Conservation (phyloP, 2,329 filamentous ascomycete genomes). For the Elsinoe arachidis region DNA sequence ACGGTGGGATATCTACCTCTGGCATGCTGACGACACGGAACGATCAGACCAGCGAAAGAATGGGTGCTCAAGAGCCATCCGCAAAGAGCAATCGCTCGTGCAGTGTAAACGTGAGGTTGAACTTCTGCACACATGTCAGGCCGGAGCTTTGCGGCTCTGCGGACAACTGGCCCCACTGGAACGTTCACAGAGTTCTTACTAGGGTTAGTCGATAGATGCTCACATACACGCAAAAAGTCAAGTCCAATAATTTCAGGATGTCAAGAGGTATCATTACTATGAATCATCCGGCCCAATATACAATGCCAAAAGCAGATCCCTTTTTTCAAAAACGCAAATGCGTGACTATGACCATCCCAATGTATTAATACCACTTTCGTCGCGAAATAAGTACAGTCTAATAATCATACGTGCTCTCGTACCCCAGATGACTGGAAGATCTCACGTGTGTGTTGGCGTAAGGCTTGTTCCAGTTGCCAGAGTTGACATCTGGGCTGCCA, state of each 20-base stretch:
- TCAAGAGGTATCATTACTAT: constrained; percentile 10
- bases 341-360: constrained; percentile 1
- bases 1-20: not conserved
- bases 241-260: not conserved
- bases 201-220: too few species aligned
- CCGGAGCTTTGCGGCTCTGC: not conserved
- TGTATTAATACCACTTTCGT: not conserved
- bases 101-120: not conserved
- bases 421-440: not conserved
- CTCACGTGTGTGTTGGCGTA: constrained; percentile 1
- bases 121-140: not conserved
- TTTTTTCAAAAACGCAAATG: not conserved
- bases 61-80: not conserved
- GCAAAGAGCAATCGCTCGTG: not conserved
- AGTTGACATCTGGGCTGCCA: constrained; percentile 4
- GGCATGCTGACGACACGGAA: not conserved
- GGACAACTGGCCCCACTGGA: not conserved
- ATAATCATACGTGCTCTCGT: constrained; percentile 10
- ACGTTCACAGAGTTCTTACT: too few species aligned
- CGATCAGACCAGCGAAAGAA: not conserved
- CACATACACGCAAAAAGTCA: not conserved
- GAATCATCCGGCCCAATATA: constrained; percentile 3
- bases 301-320: not conserved
- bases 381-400: constrained; percentile 8
- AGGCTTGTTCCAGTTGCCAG: constrained; percentile 5